Evolutionary conservation across 2,329 filamentous ascomycete genomes (phyloP).

Genomic region (Calonectria pseudoreteaudii): DNA sequence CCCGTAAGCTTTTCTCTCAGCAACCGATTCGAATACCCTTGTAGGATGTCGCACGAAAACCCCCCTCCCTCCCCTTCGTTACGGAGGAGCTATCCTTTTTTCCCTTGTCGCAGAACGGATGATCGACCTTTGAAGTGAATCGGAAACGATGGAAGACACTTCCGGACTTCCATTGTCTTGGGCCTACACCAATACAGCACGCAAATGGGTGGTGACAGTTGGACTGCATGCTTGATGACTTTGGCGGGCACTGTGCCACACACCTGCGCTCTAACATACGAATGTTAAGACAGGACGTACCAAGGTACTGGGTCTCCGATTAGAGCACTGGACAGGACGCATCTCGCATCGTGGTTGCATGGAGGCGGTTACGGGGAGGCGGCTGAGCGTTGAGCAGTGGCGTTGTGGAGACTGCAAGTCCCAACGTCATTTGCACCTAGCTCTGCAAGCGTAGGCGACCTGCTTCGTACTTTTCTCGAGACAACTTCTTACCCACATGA

Average conservation of each 20-base stretch:
- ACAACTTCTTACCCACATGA: conserved; percentile 3
- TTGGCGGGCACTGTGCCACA: neutral
- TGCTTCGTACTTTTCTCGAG: neutral
- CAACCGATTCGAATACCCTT: neutral
- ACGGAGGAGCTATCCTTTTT: neutral
- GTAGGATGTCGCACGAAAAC: neutral
- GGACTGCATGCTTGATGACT: neutral
- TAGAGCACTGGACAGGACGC: neutral
- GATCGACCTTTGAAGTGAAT: conserved; percentile 5
- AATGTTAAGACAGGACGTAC: neutral
- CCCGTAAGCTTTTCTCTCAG: neutral
- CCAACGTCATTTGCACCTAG: conserved; percentile 1
- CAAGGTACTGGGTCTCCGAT: neutral
- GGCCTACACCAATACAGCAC: neutral
- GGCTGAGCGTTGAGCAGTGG: neutral
- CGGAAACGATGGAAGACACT: neutral
- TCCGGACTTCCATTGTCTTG: neutral
- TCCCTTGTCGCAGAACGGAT: neutral
- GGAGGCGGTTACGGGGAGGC: conserved; percentile 7
- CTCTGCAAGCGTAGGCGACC: neutral
- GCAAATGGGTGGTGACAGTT: neutral
- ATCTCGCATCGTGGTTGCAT: neutral
- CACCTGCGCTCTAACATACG: neutral
- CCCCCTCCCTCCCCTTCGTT: neutral
- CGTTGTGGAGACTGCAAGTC: conserved; percentile 11